These are phyloP conservation scores for Xerocomellus amylosporus DNA, from an alignment of 768 basidiomycete species.

Conservation along the genomic window DNA sequence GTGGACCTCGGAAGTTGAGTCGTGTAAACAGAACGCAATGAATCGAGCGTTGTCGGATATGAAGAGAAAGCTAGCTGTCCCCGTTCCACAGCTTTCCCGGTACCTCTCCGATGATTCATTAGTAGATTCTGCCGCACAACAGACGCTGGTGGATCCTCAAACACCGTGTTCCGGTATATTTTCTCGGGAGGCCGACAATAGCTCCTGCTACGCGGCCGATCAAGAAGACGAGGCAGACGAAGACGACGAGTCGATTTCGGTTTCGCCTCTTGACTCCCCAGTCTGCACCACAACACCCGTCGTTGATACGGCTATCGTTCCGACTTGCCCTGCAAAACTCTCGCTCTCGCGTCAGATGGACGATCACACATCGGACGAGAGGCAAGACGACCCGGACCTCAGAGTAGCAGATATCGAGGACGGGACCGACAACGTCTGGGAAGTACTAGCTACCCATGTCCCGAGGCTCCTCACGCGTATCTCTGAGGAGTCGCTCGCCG, in stretches of 20 bases:
- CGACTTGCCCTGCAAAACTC: neutral
- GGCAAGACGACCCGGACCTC: neutral
- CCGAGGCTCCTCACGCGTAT: slow-evolving; percentile 5
- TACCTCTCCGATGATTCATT: slow-evolving; percentile 11
- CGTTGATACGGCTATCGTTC: neutral
- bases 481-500: slow-evolving; percentile 7
- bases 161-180: neutral
- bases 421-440: neutral
- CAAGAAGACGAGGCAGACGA: neutral
- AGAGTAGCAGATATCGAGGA: neutral
- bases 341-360: neutral
- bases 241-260: neutral
- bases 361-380: neutral
- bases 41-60: slow-evolving; percentile 2
- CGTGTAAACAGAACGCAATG: slow-evolving; percentile 7
- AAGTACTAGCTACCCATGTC: neutral
- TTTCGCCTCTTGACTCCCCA: neutral
- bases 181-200: neutral
- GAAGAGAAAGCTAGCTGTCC: slow-evolving; percentile 7
- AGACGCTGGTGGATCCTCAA: neutral
- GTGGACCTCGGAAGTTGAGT: slow-evolving; percentile 14
- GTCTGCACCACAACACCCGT: neutral
- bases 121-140: neutral
- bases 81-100: slow-evolving; percentile 9
- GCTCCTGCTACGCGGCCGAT: slow-evolving; percentile 4